Conservation (phyloP, 306 rosid genomes). For the Lathyrus sativus region DNA sequence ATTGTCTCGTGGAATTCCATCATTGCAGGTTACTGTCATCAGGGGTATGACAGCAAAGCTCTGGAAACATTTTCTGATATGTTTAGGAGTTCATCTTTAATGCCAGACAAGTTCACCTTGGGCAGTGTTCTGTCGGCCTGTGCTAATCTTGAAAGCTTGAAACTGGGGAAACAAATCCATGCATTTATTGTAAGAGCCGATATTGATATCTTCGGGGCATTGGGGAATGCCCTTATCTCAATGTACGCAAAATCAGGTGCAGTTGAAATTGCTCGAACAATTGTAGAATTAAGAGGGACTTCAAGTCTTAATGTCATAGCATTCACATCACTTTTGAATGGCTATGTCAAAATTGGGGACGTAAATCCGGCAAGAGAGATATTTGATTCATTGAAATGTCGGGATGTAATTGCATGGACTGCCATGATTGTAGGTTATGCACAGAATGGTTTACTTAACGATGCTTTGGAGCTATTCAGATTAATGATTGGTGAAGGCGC, state of each 20-base stretch:
- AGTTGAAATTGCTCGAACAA: slow-evolving; percentile 55
- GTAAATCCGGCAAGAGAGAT: slow-evolving; percentile 73
- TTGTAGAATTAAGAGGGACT: slow-evolving; percentile 50
- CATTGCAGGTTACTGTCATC: slow-evolving; percentile 66
- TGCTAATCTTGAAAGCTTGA: slow-evolving; percentile 68
- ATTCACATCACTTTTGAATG: slow-evolving; percentile 81
- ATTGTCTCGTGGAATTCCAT: slow-evolving; percentile 77
- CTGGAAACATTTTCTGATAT: slow-evolving; percentile 59
- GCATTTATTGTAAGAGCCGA: slow-evolving; percentile 55
- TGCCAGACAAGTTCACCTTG: slow-evolving; percentile 79
- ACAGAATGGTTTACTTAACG: slow-evolving; percentile 64
- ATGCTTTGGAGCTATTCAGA: slow-evolving; percentile 71
- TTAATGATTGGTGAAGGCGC: slow-evolving; percentile 69
- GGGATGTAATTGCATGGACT: slow-evolving; percentile 85
- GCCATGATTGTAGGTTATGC: slow-evolving; percentile 88
- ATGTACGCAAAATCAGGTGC: slow-evolving; percentile 85
- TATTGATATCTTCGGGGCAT: slow-evolving; percentile 51
- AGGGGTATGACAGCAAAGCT: slow-evolving; percentile 63
- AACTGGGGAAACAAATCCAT: slow-evolving; percentile 76
- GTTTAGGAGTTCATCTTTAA: slow-evolving; percentile 51
- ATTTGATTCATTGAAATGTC: slow-evolving; percentile 63
- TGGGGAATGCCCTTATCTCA: slow-evolving; percentile 67
- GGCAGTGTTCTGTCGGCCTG: slow-evolving; percentile 80
- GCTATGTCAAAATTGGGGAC: slow-evolving; percentile 79
- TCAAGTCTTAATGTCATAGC: slow-evolving; percentile 67